Evolutionary conservation across 2,329 filamentous ascomycete species (phyloP), one percentile per base, ranked within the genome.

Genomic region (Diaporthe longicolla): DNA sequence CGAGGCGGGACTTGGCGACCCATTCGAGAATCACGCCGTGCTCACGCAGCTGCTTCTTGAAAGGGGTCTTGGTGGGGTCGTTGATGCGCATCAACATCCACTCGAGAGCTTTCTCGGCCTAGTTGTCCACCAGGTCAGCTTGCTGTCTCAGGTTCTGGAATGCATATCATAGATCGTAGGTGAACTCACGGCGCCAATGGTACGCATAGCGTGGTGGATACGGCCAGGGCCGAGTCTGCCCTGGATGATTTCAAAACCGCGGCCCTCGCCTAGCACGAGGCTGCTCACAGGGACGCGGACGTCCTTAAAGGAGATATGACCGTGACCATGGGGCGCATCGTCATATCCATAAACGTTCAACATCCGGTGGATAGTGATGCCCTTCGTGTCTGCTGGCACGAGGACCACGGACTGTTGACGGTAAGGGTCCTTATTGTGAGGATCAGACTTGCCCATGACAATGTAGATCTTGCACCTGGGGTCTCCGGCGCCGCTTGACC

Each of bases 201-300:
- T 93, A 77, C 97, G 92, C 97, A 99, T 99, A 75, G 95, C 95
- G 86, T 99, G 97, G 86, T 99, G 97, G 82, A 99, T 98, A 74
- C 97, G 94, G 45, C 97, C 97, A 1, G 97, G 97, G 1, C 97
- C 97, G 32, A 99, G 92, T 78, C 97, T 94, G 73, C 97, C 97
- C 83, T 99, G 97, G 81, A 99, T 98, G 81, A 99, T 98, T 84
- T 99, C 97, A 83, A 99, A 99, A 26, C 97, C 97, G 76, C 94
- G 92, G 77, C 97, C 97, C 83, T 97, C 94, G 75, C 97, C 96
- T 4, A 99, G 92, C 15, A 98, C 93, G 81, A 99, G 93, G 86
- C 94, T 97, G 79, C 87, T 86, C 43, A 88, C 91, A 10, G 96
- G 96, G 0, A 99, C 94, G 74, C 96, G 93, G 76, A 98, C 97